A percentile compares a stretch with the other conserved stretches of the same genome.
phyloP scores from a whole-genome alignment of 83 land plant species.

The Thuja plicata region DNA sequence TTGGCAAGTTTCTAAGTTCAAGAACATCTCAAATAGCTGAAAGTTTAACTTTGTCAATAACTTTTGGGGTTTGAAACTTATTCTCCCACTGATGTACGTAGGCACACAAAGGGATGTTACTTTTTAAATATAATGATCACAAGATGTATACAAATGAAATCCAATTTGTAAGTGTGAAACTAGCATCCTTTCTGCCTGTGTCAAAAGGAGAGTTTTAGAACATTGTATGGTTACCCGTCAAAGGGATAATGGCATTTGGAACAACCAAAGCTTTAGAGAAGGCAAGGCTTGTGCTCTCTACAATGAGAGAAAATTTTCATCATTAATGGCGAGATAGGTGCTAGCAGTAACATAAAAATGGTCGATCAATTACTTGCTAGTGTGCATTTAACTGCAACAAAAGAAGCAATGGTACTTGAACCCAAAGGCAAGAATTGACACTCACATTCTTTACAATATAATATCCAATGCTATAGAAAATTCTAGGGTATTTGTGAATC shows the following conservation, averaged over 20 bases:
- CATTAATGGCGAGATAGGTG: conserved; percentile 63
- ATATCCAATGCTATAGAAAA: conserved; percentile 97
- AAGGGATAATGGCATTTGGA: conserved; percentile 65
- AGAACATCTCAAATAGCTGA: no score
- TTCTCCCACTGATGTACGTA: no score
- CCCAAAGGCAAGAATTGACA: conserved; percentile 76
- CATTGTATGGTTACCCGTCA: no score
- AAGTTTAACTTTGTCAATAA: no score
- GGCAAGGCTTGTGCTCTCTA: conserved; percentile 63
- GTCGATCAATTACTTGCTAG: conserved; percentile 76
- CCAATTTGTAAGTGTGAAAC: no score
- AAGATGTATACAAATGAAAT: no score
- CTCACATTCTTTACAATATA: conserved; percentile 72
- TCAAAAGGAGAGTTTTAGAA: no score
- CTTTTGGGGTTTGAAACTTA: no score
- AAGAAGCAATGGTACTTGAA: conserved; percentile 92
- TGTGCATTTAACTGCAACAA: conserved; percentile 78
- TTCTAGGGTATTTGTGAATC: not conserved
- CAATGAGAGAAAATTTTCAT: conserved; percentile 57
- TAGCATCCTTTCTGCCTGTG: no score
- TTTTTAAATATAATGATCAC: no score
- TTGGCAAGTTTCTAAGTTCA: no score
- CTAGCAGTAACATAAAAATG: conserved; percentile 69
- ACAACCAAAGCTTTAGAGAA: conserved; percentile 46
- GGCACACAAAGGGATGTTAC: no score